These are phyloP conservation scores for Aeminium ludgeri DNA, from an alignment of 495 filamentous ascomycete species.

Conservation along the genomic window DNA sequence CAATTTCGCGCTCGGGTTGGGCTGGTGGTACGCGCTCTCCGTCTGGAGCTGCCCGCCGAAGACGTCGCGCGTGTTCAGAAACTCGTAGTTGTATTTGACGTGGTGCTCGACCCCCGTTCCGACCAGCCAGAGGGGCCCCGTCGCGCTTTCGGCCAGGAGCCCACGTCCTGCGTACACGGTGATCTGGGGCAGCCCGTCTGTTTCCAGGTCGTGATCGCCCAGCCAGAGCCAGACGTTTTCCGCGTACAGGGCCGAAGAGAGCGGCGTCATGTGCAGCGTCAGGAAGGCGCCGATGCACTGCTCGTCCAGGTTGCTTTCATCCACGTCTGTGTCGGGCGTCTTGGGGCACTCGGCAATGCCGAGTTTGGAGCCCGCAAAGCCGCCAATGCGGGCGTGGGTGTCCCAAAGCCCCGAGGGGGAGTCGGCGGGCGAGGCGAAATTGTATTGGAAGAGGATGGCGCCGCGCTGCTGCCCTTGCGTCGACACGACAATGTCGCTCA, in stretches of 20 bases:
- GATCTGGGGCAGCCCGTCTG: constrained; percentile 38
- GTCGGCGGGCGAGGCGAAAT: constrained; percentile 16
- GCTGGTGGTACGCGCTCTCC: constrained; percentile 38
- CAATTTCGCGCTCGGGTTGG: constrained; percentile 40
- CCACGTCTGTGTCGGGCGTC: constrained; percentile 30
- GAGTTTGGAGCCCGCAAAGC: constrained; percentile 35
- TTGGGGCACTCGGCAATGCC: constrained; percentile 37
- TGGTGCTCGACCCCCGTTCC: constrained; percentile 25
- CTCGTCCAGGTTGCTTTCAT: constrained; percentile 29
- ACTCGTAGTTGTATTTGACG: constrained; percentile 23
- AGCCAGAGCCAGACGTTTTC: constrained; percentile 60
- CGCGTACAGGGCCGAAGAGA: constrained; percentile 50
- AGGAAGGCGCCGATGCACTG: constrained; percentile 53
- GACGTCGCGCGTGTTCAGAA: constrained; percentile 19
- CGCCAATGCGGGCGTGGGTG: constrained; percentile 40
- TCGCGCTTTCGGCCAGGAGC: constrained; percentile 38
- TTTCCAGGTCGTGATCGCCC: constrained; percentile 39
- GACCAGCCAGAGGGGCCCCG: constrained; percentile 38
- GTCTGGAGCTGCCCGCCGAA: constrained; percentile 18
- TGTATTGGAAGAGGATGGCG: constrained; percentile 26
- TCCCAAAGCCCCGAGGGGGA: constrained; percentile 36
- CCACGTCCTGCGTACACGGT: constrained; percentile 56
- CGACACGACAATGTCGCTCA: constrained; percentile 31
- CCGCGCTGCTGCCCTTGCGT: constrained; percentile 24
- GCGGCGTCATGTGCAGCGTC: constrained; percentile 46